Evolutionary conservation across 2,329 filamentous ascomycete species (phyloP).

Genomic region (Fusarium gaditjirri): DNA sequence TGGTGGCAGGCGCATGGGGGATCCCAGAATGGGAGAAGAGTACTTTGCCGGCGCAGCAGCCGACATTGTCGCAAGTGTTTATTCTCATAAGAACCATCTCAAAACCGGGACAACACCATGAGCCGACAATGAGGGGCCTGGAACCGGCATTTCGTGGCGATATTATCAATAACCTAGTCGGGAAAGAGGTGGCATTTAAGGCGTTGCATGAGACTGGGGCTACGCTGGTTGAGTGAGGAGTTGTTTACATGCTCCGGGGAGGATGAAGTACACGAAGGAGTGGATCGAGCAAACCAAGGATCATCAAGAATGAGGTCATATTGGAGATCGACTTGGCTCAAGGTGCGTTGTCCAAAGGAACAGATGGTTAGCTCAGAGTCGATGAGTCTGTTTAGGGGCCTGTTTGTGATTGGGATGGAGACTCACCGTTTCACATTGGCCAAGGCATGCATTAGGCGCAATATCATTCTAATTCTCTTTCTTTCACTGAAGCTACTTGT

Average conservation of each 20-base stretch:
- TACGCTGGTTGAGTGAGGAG: too few relatives aligned
- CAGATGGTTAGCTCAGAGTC: neutral
- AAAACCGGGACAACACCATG: neutral
- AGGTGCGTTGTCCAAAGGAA: neutral
- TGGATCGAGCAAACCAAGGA: neutral
- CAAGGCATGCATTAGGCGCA: neutral
- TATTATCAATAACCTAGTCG: fast-evolving
- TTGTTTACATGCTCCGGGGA: too few relatives aligned
- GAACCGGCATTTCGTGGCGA: neutral
- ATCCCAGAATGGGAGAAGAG: neutral
- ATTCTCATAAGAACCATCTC: slow-evolving; percentile 5
- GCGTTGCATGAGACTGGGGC: too few relatives aligned
- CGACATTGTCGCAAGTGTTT: slow-evolving; percentile 24
- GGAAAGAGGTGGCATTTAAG: fast-evolving
- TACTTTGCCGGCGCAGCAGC: slow-evolving; percentile 42
- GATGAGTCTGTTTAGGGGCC: too few relatives aligned
- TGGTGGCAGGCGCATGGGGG: too few relatives aligned
- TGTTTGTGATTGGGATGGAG: neutral
- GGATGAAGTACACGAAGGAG: neutral
- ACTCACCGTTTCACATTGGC: neutral
- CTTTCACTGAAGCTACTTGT: too few relatives aligned
- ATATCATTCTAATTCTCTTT: fast-evolving
- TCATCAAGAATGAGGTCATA: neutral
- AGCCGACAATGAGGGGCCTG: too few relatives aligned
- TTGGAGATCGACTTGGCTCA: neutral